Percentiles rank a stretch among this genome's conserved stretches.
Evolutionary conservation across 2,329 filamentous ascomycete genomes (phyloP).

Genomic region (Pseudogymnoascus sp.): DNA sequence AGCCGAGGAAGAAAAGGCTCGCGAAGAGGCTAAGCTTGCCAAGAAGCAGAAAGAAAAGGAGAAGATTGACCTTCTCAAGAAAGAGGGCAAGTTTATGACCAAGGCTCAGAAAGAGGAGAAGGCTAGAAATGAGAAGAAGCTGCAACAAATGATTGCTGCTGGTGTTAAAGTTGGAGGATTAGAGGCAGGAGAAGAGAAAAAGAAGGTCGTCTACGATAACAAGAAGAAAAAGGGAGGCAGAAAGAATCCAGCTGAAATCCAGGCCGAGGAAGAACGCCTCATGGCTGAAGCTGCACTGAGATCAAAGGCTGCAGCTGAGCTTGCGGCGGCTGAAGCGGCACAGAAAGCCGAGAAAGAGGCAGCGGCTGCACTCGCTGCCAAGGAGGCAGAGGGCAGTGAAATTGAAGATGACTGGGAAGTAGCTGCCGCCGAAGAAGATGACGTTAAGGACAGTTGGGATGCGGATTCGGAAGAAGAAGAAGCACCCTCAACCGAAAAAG

Average conservation of each 20-base stretch:
- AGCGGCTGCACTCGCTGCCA: slow-evolving; percentile 46
- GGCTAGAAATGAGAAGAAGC: slow-evolving; percentile 66
- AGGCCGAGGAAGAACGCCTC: slow-evolving; percentile 70
- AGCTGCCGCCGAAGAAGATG: slow-evolving; percentile 65
- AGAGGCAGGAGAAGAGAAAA: slow-evolving; percentile 49
- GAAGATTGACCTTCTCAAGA: slow-evolving; percentile 78
- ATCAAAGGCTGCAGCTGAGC: slow-evolving; percentile 60
- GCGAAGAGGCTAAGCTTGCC: slow-evolving; percentile 63
- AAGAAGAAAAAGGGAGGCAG: slow-evolving; percentile 66
- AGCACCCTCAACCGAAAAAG: slow-evolving; percentile 26
- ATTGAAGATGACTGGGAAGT: slow-evolving; percentile 84
- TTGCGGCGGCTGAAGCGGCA: slow-evolving; percentile 53
- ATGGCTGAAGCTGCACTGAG: slow-evolving; percentile 73
- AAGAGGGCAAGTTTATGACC: slow-evolving; percentile 77
- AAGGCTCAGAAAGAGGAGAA: slow-evolving; percentile 81
- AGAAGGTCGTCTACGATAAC: slow-evolving; percentile 67
- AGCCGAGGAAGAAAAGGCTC: slow-evolving; percentile 60
- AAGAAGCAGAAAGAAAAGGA: slow-evolving; percentile 86
- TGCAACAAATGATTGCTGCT: slow-evolving; percentile 78
- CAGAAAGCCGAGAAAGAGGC: slow-evolving; percentile 53
- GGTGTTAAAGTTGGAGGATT: slow-evolving; percentile 64
- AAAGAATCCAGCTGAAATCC: slow-evolving; percentile 39
- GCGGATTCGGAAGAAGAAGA: slow-evolving; percentile 68
- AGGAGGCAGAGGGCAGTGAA: slow-evolving; percentile 50
- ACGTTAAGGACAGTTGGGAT: slow-evolving; percentile 93